phyloP scores from a whole-genome alignment of 2,329 filamentous ascomycete species.

The Alternaria rosae region DNA sequence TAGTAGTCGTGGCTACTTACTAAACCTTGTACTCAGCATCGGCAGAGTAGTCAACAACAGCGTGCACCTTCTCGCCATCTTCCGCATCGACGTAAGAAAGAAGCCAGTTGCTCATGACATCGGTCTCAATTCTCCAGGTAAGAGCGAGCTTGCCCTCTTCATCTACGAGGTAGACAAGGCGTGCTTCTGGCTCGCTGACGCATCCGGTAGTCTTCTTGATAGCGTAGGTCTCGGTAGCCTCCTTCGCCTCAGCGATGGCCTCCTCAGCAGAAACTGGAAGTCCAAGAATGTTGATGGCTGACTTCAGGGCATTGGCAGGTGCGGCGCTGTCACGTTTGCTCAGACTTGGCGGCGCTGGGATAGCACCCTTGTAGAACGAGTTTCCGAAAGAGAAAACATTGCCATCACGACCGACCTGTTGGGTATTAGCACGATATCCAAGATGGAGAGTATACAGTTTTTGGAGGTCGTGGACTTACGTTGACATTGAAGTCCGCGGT shows the following conservation, averaged over 20 bases:
- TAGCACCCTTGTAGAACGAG: conserved; percentile 55
- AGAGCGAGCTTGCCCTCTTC: conserved; percentile 58
- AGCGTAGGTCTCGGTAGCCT: conserved; percentile 49
- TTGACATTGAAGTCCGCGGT: conserved; percentile 69
- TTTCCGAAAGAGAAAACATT: conserved; percentile 66
- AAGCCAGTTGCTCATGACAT: conserved; percentile 65
- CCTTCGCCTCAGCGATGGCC: conserved; percentile 51
- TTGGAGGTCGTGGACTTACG: conserved; percentile 48
- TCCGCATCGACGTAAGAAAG: conserved; percentile 64
- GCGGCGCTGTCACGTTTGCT: conserved; percentile 55
- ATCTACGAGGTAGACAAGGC: conserved; percentile 63
- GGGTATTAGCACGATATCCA: neutral
- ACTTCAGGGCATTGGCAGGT: conserved; percentile 54
- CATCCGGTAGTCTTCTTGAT: conserved; percentile 61
- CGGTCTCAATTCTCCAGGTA: conserved; percentile 67
- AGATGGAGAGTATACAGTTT: neutral
- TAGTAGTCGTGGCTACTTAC: conserved; percentile 32
- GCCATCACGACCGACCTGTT: conserved; percentile 60
- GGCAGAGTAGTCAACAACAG: conserved; percentile 65
- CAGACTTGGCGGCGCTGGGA: conserved; percentile 49
- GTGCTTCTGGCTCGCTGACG: conserved; percentile 61
- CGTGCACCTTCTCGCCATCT: conserved; percentile 57
- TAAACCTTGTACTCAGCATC: conserved; percentile 65
- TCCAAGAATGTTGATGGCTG: conserved; percentile 50
- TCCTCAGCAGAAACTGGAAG: conserved; percentile 53